phyloP scores from a whole-genome alignment of 1,139 yeast species.

The Yamadazyma mexicana region DNA sequence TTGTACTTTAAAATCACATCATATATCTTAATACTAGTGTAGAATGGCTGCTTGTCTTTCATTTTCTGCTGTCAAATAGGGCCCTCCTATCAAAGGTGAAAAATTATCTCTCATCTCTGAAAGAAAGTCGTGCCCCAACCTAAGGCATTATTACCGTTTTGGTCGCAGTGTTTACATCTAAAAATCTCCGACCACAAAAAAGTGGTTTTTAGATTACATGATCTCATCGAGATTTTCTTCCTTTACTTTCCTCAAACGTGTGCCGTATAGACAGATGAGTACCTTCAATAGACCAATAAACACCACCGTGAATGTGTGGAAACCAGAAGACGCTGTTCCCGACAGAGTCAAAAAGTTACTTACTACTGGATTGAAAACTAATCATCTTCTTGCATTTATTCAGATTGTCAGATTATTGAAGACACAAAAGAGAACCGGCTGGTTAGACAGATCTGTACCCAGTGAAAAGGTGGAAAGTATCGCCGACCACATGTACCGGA shows the following conservation, averaged over 20 bases:
- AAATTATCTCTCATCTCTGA: not conserved
- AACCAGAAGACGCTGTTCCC: slow-evolving; percentile 62
- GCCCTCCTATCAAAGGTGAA: too few species aligned
- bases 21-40: too few species aligned
- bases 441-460: slow-evolving; percentile 77
- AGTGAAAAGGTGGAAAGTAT: slow-evolving; percentile 63
- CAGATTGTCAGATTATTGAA: slow-evolving; percentile 77
- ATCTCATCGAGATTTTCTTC: not conserved
- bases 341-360: slow-evolving; percentile 45
- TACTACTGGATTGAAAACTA: slow-evolving; percentile 23
- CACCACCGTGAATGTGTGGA: slow-evolving; percentile 41
- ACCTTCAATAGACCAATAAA: slow-evolving; percentile 8
- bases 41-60: too few species aligned
- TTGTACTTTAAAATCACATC: slow-evolving; percentile 7
- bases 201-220: too few species aligned
- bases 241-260: not conserved
- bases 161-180: slow-evolving; percentile 14
- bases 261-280: not conserved
- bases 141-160: not conserved
- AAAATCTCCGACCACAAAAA: not conserved
- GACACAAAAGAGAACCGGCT: slow-evolving; percentile 86
- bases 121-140: not conserved
- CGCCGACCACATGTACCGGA: slow-evolving; percentile 95
- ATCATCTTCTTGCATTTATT: slow-evolving; percentile 67
- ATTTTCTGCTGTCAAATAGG: too few species aligned